Base-by-base conservation (phyloP, 2,329 filamentous ascomycete species). In the Coniochaeta ligniaria region DNA sequence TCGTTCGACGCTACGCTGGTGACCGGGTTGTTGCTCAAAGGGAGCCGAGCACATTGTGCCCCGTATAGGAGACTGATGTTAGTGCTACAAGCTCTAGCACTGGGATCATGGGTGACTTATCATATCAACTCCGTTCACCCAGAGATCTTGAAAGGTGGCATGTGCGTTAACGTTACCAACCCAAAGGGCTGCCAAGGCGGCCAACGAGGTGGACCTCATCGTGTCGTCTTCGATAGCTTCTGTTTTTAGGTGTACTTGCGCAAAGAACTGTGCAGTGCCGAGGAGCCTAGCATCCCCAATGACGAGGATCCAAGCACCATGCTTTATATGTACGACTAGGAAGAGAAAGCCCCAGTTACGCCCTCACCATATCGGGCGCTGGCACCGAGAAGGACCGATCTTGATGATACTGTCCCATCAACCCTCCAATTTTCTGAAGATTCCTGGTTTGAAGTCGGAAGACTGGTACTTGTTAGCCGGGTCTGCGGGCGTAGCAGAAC, bases 111-210 rank as follows among this genome's bases (percentile, higher is more conserved):
- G n/a, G 11, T n/a, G 17, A 56, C 54, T 56, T 56, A 56, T 56
- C 56, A 58, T 58, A 63, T 75, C 79, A 16, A 73, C 69, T 20
- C 74, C 77, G 58, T 75, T 72, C 36, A 80, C 75, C 78, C 78
- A 82, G 55, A 81, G 71, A 5, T 80, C 69, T 64, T 83, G 80
- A 71, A 81, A 83, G 52, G 75, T 82, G 33, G 82, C 79, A 66
- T 84, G 82, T 60, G 74, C 76, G 38, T 74, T 68, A 20, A 71
- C 77, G 12, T 74, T 67, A 47, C 71, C 68, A 16, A 72, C 73
- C 58, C 71, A 70, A n/a, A 77, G 61, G 50, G 71, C 73, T 26
- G 70, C 68, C 9, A 72, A 59, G 52, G 68, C 67, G 38, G 71
- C 66, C 35, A 72, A 57, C 28, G 70, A 55, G 47, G 67, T 66